phyloP scores from a whole-genome alignment of 768 basidiomycete genomes.

The Suillus spraguei region DNA sequence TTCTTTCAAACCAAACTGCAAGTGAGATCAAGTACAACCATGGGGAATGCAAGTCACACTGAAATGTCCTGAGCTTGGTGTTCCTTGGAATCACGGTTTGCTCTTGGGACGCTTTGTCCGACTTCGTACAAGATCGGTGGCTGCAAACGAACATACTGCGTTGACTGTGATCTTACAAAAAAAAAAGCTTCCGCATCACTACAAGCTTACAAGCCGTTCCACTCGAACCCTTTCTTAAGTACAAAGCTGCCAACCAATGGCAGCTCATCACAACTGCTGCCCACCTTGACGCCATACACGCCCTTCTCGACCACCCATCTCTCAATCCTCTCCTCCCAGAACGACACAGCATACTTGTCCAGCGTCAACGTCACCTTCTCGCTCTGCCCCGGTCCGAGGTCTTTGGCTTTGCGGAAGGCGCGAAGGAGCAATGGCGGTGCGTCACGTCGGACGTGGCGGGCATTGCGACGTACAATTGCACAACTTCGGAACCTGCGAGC shows the following conservation, averaged over 20 bases:
- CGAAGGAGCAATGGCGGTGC: conserved; percentile 62
- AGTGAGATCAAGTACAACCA: too few species aligned
- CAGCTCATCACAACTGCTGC: conserved; percentile 43
- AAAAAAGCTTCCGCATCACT: conserved; percentile 6
- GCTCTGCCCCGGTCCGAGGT: conserved; percentile 50
- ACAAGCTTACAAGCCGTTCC: conserved; percentile 72
- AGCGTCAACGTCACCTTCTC: conserved; percentile 45
- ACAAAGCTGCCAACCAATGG: conserved; percentile 34
- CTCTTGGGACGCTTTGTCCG: too few species aligned
- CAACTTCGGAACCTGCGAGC: conserved; percentile 63
- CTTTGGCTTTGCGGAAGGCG: conserved; percentile 61
- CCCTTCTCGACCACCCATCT: conserved; percentile 50
- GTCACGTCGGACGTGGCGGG: conserved; percentile 43
- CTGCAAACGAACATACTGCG: too few species aligned
- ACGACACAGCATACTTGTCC: conserved; percentile 71
- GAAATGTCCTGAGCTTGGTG: too few species aligned
- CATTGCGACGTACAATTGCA: conserved; percentile 78
- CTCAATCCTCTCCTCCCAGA: conserved; percentile 50
- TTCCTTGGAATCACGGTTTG: too few species aligned
- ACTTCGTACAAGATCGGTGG: too few species aligned
- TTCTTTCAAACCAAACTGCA: too few species aligned
- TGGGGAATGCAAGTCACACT: too few species aligned
- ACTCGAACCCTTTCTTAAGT: conserved; percentile 56
- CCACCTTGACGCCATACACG: conserved; percentile 50
- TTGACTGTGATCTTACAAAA: neutral